These are phyloP conservation scores for Lentinula lateritia DNA, from an alignment of 768 basidiomycete species.

Conservation along the genomic window DNA sequence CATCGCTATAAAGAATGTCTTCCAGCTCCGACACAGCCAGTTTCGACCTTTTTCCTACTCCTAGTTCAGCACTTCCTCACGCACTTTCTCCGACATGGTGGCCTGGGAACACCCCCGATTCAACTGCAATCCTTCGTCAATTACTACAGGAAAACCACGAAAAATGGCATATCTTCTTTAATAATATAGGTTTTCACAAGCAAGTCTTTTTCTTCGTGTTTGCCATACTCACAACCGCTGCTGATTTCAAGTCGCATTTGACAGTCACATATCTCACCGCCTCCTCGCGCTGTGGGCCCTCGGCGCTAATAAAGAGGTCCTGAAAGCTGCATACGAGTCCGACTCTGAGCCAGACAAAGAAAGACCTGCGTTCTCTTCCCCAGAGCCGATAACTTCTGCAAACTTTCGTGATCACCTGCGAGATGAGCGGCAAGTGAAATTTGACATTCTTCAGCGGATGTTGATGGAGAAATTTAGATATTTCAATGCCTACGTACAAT, in stretches of 20 bases:
- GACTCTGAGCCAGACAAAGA: constrained; percentile 27
- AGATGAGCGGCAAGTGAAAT: constrained; percentile 39
- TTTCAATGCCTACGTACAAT: constrained; percentile 53
- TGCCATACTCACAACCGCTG: no score
- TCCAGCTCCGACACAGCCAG: not conserved
- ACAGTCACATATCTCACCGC: constrained; percentile 54
- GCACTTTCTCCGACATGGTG: not conserved
- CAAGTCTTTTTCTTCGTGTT: constrained; percentile 15
- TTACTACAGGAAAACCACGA: constrained; percentile 44
- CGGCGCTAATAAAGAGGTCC: constrained; percentile 40
- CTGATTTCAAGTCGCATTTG: no score
- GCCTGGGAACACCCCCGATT: constrained; percentile 16
- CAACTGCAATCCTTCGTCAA: constrained; percentile 20
- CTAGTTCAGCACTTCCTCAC: not conserved
- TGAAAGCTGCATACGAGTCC: constrained; percentile 31
- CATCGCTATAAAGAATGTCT: not conserved
- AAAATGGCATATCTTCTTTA: constrained; percentile 33
- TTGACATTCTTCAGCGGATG: not conserved
- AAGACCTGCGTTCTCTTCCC: constrained; percentile 34
- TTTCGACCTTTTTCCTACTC: not conserved
- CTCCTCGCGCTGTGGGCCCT: constrained; percentile 54
- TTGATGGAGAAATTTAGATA: constrained; percentile 31
- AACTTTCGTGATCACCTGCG: constrained; percentile 56
- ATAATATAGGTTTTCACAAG: constrained; percentile 46
- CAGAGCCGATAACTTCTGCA: constrained; percentile 34